phyloP scores from a whole-genome alignment of 1,284 basidiomycete genomes.

The Coriolopsis trogii region DNA sequence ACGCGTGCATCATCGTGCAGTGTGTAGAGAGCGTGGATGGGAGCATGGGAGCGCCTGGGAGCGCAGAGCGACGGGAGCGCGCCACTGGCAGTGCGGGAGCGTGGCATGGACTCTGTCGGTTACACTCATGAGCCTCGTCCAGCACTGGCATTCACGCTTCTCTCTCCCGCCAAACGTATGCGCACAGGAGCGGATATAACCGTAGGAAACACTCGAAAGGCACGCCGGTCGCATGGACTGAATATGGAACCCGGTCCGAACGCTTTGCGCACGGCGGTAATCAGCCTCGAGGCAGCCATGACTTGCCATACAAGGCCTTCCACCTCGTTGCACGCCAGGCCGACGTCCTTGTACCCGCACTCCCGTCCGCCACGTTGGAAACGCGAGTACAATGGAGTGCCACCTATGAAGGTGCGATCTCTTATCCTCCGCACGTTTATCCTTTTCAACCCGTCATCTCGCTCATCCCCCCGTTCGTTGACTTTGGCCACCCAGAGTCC shows the following conservation, averaged over 20 bases:
- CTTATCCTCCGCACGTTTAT: conserved; percentile 33
- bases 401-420: conserved; percentile 37
- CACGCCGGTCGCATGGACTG: conserved; percentile 12
- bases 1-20: conserved; percentile 9
- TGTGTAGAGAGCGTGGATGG: conserved; percentile 9
- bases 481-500: conserved; percentile 26
- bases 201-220: conserved; percentile 17
- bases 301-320: conserved; percentile 37
- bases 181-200: conserved; percentile 22
- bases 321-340: conserved; percentile 38
- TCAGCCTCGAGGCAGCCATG: conserved; percentile 43
- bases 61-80: conserved; percentile 2
- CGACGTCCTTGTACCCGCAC: conserved; percentile 34
- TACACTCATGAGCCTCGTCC: conserved; percentile 5
- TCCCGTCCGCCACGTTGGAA: conserved; percentile 42
- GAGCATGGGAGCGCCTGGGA: conserved; percentile 19
- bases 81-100: conserved; percentile 1
- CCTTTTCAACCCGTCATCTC: conserved; percentile 33
- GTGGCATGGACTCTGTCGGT: conserved; percentile 4
- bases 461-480: conserved; percentile 28
- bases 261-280: conserved; percentile 33
- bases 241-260: conserved; percentile 26
- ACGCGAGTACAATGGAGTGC: conserved; percentile 39
- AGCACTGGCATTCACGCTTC: conserved; percentile 5
- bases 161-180: conserved; percentile 1